Base-by-base conservation (phyloP, 306 rosid genomes). In the Pterocarpus santalinus region DNA sequence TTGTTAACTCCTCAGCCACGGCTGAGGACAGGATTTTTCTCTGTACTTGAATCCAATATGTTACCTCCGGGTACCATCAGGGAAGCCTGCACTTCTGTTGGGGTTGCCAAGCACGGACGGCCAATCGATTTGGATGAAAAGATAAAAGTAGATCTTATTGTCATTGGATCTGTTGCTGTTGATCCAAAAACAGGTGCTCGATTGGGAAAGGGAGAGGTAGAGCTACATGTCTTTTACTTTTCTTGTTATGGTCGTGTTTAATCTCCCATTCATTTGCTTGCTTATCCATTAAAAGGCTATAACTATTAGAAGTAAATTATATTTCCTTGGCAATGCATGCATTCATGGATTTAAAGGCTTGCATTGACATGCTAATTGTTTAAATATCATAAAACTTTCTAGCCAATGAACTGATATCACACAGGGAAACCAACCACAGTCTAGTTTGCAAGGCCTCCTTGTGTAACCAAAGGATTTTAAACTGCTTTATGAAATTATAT, bases 131-230 rank as follows among this genome's bases (percentile, higher is more conserved):
- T 94, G 57, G 97, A 92, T 38, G 97, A 90, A 81, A 94, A 91
- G 73, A 74, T 94, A 73, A 90, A 91, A 88, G 98, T 91, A 52
- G 97, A 90, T 87, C 89, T 92, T 67, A 91, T 94, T 56, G 91
- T 92, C 71, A 90, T 92, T 62, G 98, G 98, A 78, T 94, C 95
- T 4, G 97, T 94, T 81, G 94, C 98, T 80, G 95, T 94, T 80
- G 97, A 94, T 88, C 97, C 97, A 12, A 82, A 5, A 13, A 91
- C 97, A 11, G 98, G 98, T 67, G 98, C 98, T 77, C 89, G 97
- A 49, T 90, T 94, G 76, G 98, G 98, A 62, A 94, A 92, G 88
- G 97, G 97, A 75, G 97, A 94, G 97, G 98, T 94, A 86, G 47
- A 39, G 10, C 38, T 85, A 47, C 58, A 64, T 12, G 43, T 63